Evolutionary conservation across 1,139 yeast species (phyloP), one percentile per base, ranked within the genome.

Genomic region (Saccharomyces hybrid): DNA sequence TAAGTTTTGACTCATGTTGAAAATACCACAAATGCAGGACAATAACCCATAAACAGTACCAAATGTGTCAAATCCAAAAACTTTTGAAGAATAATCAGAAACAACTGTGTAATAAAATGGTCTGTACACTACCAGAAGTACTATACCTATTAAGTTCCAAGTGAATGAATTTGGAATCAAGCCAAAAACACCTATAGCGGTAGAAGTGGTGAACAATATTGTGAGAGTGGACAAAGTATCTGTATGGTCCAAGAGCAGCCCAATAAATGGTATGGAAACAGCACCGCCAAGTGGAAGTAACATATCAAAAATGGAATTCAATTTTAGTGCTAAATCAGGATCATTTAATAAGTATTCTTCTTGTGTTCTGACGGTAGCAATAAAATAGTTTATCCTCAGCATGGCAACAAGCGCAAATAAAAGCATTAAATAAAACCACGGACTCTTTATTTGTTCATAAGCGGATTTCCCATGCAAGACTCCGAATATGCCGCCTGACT

Each of bases 61-160:
- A 72, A 91, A 91, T 1, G 95, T 89, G 55, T 83, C 86, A 70
- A 87, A 90, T 0, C 98, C 98, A 74, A 91, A 91, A 23, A 90
- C 95, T 66, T 91, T 91, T 48, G 96, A 95, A 67, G 91, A 81
- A 67, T 84, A 88, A 70, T 91, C 97, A 4, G 96, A 86, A 1
- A 90, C 88, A 0, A 96, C 89, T 1, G 98, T 90, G 71, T 90
- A 91, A 67, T 87, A 89, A 66, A 90, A 87, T 14, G 98, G 97
- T 69, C 98, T 79, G 70, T 87, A 90, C 1, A 88, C 75, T n/a
- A 88, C 97, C 60, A 91, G 75, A 30, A 86, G 63, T 1, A 81
- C 62, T 48, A 89, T 85, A 8, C 95, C 95, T 1, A 79, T 51
- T 62, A 85, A 78, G 46, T 78, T 78, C 13, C 86, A 79, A 2